Evolutionary conservation across 164 flowering plant genomes (phyloP).

Genomic region (Sedum album): DNA sequence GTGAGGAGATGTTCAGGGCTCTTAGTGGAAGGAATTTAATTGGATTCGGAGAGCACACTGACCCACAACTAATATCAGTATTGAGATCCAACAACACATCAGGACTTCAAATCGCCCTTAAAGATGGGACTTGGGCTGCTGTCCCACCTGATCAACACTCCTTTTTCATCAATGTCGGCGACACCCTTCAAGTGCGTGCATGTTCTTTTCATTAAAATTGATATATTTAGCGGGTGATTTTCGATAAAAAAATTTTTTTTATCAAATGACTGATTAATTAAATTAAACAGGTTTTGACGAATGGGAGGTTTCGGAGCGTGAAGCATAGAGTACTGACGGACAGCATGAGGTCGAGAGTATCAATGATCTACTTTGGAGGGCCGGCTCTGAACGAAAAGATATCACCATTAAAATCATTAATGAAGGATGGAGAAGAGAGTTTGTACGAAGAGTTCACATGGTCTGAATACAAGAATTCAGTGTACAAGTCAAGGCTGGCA

Average conservation of each 20-base stretch:
- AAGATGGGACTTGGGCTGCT: slow-evolving; percentile 75
- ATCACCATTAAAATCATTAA: slow-evolving; percentile 34
- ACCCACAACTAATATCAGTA: too few relatives aligned
- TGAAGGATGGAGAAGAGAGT: slow-evolving; percentile 53
- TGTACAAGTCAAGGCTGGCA: slow-evolving; percentile 56
- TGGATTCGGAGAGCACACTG: too few relatives aligned
- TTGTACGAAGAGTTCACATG: slow-evolving; percentile 86
- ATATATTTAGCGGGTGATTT: too few relatives aligned
- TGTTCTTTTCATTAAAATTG: too few relatives aligned
- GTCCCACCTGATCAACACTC: slow-evolving; percentile 75
- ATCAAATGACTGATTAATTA: too few relatives aligned
- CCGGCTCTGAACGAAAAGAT: slow-evolving; percentile 55
- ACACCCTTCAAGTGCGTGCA: slow-evolving; percentile 56
- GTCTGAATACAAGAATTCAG: slow-evolving; percentile 67
- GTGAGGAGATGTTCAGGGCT: slow-evolving; percentile 40
- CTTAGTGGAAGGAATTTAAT: slow-evolving; percentile 24
- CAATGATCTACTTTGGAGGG: slow-evolving; percentile 87
- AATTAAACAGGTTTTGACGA: slow-evolving; percentile 77
- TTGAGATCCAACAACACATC: slow-evolving; percentile 59
- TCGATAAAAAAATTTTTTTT: too few relatives aligned
- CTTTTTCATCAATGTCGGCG: slow-evolving; percentile 81
- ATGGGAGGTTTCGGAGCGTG: slow-evolving; percentile 83
- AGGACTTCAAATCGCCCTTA: slow-evolving; percentile 66
- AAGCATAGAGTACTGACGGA: slow-evolving; percentile 74
- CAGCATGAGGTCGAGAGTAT: slow-evolving; percentile 44